These are phyloP conservation scores for Penicillium italicum DNA, from an alignment of 2,329 filamentous ascomycete genomes.

Conservation along the genomic window DNA sequence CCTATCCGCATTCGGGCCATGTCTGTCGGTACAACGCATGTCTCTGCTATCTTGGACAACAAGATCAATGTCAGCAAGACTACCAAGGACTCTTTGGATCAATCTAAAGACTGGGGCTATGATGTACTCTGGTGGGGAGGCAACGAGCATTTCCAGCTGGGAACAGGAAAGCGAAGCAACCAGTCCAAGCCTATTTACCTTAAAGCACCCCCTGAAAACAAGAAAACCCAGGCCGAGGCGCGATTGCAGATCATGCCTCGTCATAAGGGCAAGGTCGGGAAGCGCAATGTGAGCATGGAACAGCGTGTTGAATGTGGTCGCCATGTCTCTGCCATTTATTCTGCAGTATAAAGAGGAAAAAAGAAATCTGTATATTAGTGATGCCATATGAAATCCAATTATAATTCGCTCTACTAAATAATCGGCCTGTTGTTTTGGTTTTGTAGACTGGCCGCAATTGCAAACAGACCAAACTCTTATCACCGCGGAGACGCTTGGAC, in stretches of 20 bases:
- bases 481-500: constrained; percentile 31
- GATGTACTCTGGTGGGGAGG: constrained; percentile 93
- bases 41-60: constrained; percentile 78
- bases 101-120: constrained; percentile 77
- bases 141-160: constrained; percentile 90
- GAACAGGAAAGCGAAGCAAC: constrained; percentile 85
- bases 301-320: constrained; percentile 86
- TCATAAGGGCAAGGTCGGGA: constrained; percentile 65
- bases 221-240: constrained; percentile 60
- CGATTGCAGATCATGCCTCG: constrained; percentile 78
- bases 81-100: constrained; percentile 55
- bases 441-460: constrained; percentile 12
- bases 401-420: not conserved
- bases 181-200: constrained; percentile 72
- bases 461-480: constrained; percentile 33
- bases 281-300: constrained; percentile 71
- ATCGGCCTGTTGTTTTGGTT: not conserved
- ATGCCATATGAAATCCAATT: constrained; percentile 13
- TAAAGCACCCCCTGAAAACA: constrained; percentile 64
- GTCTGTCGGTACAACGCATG: constrained; percentile 75
- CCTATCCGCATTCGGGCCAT: constrained; percentile 75
- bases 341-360: constrained; percentile 46
- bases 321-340: constrained; percentile 79
- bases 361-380: constrained; percentile 16
- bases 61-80: constrained; percentile 62